Evolutionary conservation across 768 basidiomycete genomes (phyloP).

Genomic region (Mrakia hoshinonis): DNA sequence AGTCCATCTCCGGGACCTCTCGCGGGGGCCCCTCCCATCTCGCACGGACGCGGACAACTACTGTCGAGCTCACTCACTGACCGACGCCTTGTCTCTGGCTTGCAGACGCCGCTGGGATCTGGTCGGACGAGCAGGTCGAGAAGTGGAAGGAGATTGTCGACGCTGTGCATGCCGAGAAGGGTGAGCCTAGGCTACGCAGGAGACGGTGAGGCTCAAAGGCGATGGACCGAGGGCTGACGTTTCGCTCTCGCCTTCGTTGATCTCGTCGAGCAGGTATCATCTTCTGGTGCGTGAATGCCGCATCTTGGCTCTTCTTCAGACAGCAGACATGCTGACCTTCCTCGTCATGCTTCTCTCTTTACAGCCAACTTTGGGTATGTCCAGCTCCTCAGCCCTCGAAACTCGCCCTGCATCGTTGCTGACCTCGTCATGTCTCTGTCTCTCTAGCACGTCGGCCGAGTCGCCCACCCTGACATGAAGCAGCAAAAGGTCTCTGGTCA

Average conservation of each 20-base stretch:
- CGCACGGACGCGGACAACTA: neutral
- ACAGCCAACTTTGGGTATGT: neutral
- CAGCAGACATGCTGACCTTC: neutral
- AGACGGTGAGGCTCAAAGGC: neutral
- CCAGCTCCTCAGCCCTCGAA: neutral
- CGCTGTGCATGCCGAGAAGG: slow-evolving; percentile 9
- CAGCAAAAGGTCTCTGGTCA: neutral
- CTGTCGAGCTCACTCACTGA: neutral
- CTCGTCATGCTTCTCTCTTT: neutral
- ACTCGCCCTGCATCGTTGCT: neutral
- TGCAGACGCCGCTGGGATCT: slow-evolving; percentile 28
- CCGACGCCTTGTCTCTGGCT: neutral
- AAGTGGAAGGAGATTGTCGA: slow-evolving; percentile 12
- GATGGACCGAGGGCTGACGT: neutral
- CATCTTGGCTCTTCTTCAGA: neutral
- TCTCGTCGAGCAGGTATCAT: neutral
- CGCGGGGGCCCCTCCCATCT: neutral
- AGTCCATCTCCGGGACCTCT: neutral
- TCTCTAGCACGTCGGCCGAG: neutral
- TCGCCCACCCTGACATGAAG: neutral
- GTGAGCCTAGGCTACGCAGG: neutral
- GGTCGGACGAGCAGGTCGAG: slow-evolving; percentile 5
- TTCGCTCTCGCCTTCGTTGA: neutral
- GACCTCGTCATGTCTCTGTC: neutral
- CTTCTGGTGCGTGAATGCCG: neutral